Evolutionary conservation across 306 rosid species (phyloP).

Genomic region (Morella rubra): DNA sequence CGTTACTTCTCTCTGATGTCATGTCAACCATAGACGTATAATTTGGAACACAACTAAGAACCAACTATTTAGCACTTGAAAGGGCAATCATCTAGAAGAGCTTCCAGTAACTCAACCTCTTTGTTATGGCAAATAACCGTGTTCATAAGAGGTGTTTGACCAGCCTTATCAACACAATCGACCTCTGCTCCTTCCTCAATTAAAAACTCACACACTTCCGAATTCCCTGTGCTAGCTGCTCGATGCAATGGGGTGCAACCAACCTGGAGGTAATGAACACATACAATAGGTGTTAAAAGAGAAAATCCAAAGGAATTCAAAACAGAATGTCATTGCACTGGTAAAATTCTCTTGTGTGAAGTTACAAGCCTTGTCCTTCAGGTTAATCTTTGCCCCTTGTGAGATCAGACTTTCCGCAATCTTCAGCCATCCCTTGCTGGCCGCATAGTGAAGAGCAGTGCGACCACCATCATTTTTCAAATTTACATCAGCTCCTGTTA

Average conservation of each 20-base stretch:
- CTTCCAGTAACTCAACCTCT: slow-evolving; percentile 39
- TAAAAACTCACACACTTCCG: slow-evolving; percentile 76
- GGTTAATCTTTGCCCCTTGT: slow-evolving; percentile 69
- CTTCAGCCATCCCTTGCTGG: slow-evolving; percentile 85
- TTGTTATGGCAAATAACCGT: slow-evolving; percentile 77
- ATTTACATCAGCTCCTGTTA: slow-evolving; percentile 80
- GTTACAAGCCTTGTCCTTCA: slow-evolving; percentile 72
- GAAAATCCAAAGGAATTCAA: neutral
- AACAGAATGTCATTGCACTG: neutral
- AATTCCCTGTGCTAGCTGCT: slow-evolving; percentile 86
- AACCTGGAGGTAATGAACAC: slow-evolving; percentile 42
- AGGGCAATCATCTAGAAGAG: neutral
- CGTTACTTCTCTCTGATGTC: neutral
- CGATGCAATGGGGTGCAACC: slow-evolving; percentile 96
- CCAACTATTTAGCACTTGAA: neutral
- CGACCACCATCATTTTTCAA: slow-evolving; percentile 72
- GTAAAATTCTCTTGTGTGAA: slow-evolving; percentile 10
- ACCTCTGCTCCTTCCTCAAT: slow-evolving; percentile 98
- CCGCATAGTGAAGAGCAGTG: slow-evolving; percentile 90
- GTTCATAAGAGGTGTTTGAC: slow-evolving; percentile 85
- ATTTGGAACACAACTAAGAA: neutral
- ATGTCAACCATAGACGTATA: neutral
- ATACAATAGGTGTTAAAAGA: neutral
- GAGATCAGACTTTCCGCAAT: slow-evolving; percentile 72
- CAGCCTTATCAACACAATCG: slow-evolving; percentile 70